phyloP scores from a whole-genome alignment of 345 rosid genomes.

The Carallia pectinifolia region DNA sequence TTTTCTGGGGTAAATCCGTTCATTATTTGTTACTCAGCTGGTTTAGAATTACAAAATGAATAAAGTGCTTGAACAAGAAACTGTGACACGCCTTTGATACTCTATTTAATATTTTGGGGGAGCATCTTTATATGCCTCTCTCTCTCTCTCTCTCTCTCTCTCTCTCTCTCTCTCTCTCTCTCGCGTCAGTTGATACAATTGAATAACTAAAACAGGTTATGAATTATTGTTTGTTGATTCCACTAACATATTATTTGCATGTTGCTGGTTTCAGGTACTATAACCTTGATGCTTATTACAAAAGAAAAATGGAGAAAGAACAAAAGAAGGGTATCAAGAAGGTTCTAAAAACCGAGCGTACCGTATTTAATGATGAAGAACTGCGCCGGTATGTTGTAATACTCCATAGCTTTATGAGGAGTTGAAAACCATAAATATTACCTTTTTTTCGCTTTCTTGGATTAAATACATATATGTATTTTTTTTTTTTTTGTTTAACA shows the following conservation, averaged over 20 bases:
- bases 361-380: conserved; percentile 93
- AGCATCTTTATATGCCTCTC: too few relatives aligned
- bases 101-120: too few relatives aligned
- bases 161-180: too few relatives aligned
- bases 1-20: too few relatives aligned
- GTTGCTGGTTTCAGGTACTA: conserved; percentile 58
- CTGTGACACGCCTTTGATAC: too few relatives aligned
- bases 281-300: conserved; percentile 80
- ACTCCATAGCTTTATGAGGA: background rate
- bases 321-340: conserved; percentile 63
- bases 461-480: background rate
- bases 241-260: background rate
- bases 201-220: background rate
- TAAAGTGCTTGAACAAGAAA: background rate
- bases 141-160: too few relatives aligned
- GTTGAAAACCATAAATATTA: background rate
- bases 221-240: background rate
- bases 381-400: conserved; percentile 62
- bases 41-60: background rate
- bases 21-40: background rate
- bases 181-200: too few relatives aligned
- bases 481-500: too few relatives aligned
- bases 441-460: background rate
- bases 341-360: conserved; percentile 61
- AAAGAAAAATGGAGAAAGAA: conserved; percentile 69